These are phyloP conservation scores for Ilex paraguariensis DNA, from an alignment of 305 asterid species.

Conservation along the genomic window DNA sequence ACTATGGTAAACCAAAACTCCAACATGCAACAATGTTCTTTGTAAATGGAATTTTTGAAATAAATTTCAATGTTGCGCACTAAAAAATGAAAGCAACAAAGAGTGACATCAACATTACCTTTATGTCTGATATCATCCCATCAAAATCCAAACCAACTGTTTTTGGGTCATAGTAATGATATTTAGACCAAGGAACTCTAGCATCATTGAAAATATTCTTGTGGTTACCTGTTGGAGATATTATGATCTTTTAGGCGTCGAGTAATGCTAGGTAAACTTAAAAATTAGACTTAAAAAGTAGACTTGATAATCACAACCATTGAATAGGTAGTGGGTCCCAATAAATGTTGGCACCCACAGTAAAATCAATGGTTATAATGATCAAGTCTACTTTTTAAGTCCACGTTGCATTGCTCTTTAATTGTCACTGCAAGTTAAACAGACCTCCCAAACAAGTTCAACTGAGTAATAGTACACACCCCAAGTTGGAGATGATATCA, in stretches of 20 bases:
- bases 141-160: slow-evolving; percentile 95
- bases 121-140: slow-evolving; percentile 95
- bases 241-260: neutral
- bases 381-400: no score
- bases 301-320: neutral
- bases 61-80: neutral
- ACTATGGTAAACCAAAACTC: no score
- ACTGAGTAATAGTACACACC: slow-evolving; percentile 38
- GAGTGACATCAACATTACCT: slow-evolving; percentile 41
- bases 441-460: slow-evolving; percentile 12
- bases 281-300: no score
- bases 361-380: no score
- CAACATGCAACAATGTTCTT: no score
- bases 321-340: no score
- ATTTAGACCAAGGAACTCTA: slow-evolving; percentile 91
- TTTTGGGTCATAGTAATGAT: slow-evolving; percentile 84
- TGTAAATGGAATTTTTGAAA: no score
- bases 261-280: no score
- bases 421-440: neutral
- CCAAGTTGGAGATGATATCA: slow-evolving; percentile 97
- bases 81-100: slow-evolving; percentile 3
- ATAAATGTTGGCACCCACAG: no score
- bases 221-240: slow-evolving; percentile 72
- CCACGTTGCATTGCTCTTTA: no score
- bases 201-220: slow-evolving; percentile 93